phyloP scores from a whole-genome alignment of 441 rosid genomes.

The Mallotus japonicus region DNA sequence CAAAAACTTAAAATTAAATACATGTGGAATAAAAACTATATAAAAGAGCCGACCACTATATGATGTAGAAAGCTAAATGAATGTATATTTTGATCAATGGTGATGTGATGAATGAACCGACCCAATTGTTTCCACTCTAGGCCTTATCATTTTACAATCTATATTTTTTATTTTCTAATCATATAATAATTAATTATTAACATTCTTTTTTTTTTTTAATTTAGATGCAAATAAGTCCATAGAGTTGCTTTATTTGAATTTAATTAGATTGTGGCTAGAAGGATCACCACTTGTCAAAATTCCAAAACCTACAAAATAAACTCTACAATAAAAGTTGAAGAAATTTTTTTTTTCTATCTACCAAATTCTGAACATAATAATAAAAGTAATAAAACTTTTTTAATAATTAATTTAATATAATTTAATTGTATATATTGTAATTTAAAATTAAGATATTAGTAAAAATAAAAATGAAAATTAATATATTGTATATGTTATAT shows the following conservation, averaged over 20 bases:
- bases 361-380: too few species aligned
- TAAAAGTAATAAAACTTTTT: too few species aligned
- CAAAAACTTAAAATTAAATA: not conserved
- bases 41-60: not conserved
- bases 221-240: not conserved
- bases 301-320: not conserved
- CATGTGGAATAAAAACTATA: not conserved
- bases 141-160: not conserved
- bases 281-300: not conserved
- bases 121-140: not conserved
- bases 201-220: too few species aligned
- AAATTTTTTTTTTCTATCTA: too few species aligned
- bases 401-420: too few species aligned
- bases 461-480: too few species aligned
- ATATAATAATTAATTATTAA: not conserved
- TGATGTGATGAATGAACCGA: not conserved
- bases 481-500: too few species aligned
- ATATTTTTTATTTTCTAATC: not conserved
- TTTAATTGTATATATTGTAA: too few species aligned
- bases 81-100: not conserved
- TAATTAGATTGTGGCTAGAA: not conserved
- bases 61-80: too few species aligned
- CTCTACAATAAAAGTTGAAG: not conserved
- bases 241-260: not conserved
- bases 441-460: too few species aligned